These are phyloP conservation scores for Chrysosporium keratinophilum DNA, from an alignment of 2,329 filamentous ascomycete species.

Conservation along the genomic window DNA sequence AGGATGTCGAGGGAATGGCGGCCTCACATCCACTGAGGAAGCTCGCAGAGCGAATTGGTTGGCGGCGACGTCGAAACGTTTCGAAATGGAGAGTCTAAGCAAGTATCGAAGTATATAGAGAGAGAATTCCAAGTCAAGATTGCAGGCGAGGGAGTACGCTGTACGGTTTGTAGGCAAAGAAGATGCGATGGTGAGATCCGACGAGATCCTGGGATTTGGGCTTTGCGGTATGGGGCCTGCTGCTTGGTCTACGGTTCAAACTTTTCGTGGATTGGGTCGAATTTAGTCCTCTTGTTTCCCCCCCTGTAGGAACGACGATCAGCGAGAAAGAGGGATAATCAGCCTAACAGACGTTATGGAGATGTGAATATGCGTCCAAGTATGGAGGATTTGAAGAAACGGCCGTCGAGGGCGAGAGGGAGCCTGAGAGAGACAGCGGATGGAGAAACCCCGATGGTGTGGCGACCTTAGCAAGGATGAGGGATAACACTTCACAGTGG, in stretches of 20 bases:
- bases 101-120: too few species aligned
- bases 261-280: not conserved
- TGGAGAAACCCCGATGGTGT: slow-evolving; percentile 6
- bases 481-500: not conserved
- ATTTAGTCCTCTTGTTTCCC: not conserved
- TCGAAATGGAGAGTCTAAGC: too few species aligned
- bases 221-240: slow-evolving; percentile 1
- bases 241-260: slow-evolving; percentile 1
- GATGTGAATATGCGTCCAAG: not conserved
- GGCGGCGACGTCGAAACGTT: not conserved
- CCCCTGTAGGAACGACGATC: slow-evolving; percentile 2
- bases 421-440: not conserved
- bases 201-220: not conserved
- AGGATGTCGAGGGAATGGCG: not conserved
- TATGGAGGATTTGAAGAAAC: not conserved
- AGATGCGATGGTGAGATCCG: not conserved
- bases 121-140: too few species aligned
- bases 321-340: not conserved
- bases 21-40: slow-evolving; percentile 21
- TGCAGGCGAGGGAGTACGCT: too few species aligned
- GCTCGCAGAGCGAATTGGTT: not conserved
- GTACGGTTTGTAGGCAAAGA: too few species aligned
- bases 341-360: not conserved
- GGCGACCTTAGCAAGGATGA: slow-evolving; percentile 8
- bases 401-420: not conserved